Conservation (phyloP, 768 basidiomycete genomes). For the Podaxis sp. region DNA sequence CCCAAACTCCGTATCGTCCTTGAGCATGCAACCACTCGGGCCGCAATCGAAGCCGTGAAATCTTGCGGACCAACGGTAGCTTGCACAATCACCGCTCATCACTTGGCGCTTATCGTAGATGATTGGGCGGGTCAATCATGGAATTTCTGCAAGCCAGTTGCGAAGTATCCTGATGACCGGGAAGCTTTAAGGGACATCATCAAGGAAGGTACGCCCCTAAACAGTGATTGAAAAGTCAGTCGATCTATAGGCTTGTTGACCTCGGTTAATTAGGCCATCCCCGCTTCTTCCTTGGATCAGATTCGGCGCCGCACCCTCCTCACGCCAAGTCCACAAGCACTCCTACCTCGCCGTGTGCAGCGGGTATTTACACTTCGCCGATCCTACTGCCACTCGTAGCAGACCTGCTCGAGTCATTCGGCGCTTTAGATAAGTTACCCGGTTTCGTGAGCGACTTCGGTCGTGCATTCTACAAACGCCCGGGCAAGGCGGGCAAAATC, state of each 20-base stretch:
- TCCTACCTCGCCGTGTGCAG: conserved; percentile 78
- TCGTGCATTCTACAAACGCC: conserved; percentile 70
- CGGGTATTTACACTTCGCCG: conserved; percentile 94
- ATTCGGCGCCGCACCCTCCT: conserved; percentile 90
- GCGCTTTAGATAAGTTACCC: conserved; percentile 78
- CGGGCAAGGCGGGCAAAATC: conserved; percentile 27
- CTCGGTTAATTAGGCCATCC: conserved; percentile 63
- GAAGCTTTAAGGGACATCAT: conserved; percentile 78
- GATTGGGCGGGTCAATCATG: conserved; percentile 95
- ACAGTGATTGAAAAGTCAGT: conserved; percentile 8
- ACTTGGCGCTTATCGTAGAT: conserved; percentile 91
- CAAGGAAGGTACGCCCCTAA: conserved; percentile 52
- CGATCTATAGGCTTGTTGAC: background rate
- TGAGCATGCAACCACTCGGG: conserved; percentile 94
- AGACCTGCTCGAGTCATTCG: conserved; percentile 84
- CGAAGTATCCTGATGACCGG: conserved; percentile 93
- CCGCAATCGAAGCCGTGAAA: conserved; percentile 86
- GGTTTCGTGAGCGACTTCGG: conserved; percentile 81
- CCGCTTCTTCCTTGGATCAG: conserved; percentile 96
- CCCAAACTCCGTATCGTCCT: conserved; percentile 92
- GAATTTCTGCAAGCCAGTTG: conserved; percentile 97
- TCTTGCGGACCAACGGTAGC: conserved; percentile 79
- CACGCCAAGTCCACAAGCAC: conserved; percentile 67
- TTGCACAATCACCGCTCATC: conserved; percentile 97
- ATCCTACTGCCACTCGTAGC: conserved; percentile 90